phyloP scores from a whole-genome alignment of 2,329 filamentous ascomycete species.

The Polytolypa hystricis region DNA sequence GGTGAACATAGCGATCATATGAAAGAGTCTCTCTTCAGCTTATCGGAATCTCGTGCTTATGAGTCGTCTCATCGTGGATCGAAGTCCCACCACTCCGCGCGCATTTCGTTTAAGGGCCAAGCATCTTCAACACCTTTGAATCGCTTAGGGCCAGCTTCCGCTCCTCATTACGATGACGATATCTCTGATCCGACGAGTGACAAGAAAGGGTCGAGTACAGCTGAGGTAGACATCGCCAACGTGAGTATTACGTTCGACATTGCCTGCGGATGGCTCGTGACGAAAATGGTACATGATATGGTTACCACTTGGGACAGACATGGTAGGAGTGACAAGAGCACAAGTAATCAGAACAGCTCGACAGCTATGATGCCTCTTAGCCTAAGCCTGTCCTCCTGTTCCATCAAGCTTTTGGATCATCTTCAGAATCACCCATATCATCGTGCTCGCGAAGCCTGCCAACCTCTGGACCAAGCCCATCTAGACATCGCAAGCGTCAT shows the following conservation, averaged over 20 bases:
- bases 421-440: conserved; percentile 22
- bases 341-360: no score
- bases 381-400: conserved; percentile 20
- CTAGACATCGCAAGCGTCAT: conserved; percentile 22
- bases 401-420: conserved; percentile 29
- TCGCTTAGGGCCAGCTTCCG: background rate
- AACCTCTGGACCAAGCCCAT: conserved; percentile 13
- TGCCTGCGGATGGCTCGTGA: conserved; percentile 30
- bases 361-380: conserved; percentile 16
- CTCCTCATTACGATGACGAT: background rate
- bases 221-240: conserved; percentile 24
- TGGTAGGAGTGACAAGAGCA: conserved; percentile 8
- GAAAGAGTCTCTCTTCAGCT: conserved; percentile 14
- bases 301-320: conserved; percentile 13
- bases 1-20: conserved; percentile 12
- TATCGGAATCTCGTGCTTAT: conserved; percentile 15
- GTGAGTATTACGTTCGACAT: conserved; percentile 28
- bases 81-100: background rate
- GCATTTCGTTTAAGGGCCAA: background rate
- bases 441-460: conserved; percentile 6
- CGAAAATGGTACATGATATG: conserved; percentile 26
- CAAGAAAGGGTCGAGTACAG: conserved; percentile 8
- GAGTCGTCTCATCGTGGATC: conserved; percentile 3
- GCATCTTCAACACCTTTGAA: no score
- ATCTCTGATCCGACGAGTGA: conserved; percentile 1